Conservation (phyloP, 306 rosid genomes). For the Quercus ilex region DNA sequence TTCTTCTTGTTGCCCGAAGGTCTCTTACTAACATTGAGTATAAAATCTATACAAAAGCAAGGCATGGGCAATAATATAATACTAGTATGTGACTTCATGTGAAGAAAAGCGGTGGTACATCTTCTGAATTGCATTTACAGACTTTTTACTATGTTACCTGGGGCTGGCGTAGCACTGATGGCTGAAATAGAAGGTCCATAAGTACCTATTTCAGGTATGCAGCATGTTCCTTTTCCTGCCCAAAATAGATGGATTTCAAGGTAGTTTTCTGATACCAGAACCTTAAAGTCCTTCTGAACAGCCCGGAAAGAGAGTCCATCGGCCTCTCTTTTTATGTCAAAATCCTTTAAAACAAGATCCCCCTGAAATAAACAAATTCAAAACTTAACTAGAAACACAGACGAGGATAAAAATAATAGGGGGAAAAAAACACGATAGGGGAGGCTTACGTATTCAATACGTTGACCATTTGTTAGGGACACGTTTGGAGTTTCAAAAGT, state of each 20-base stretch:
- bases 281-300: conserved; percentile 27
- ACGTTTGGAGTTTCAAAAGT: too few relatives aligned
- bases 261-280: conserved; percentile 40
- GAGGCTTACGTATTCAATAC: not conserved
- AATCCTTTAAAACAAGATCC: conserved; percentile 25
- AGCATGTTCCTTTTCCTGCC: too few relatives aligned
- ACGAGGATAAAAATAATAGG: not conserved
- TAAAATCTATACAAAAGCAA: conserved; percentile 40
- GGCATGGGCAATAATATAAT: too few relatives aligned
- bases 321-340: conserved; percentile 36
- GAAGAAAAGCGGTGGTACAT: too few relatives aligned
- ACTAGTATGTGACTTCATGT: too few relatives aligned
- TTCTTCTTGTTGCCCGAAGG: conserved; percentile 26
- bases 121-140: too few relatives aligned
- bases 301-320: conserved; percentile 42
- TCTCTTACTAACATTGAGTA: conserved; percentile 35
- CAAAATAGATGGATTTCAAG: too few relatives aligned
- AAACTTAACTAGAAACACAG: not conserved
- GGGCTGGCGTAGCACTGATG: conserved; percentile 27
- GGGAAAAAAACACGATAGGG: not conserved
- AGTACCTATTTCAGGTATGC: too few relatives aligned
- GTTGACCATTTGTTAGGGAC: too few relatives aligned
- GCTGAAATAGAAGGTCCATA: too few relatives aligned
- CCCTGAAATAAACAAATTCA: conserved; percentile 35
- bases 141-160: conserved; percentile 38